Evolutionary conservation across 2,329 filamentous ascomycete genomes (phyloP).

Genomic region (Claviceps capensis): DNA sequence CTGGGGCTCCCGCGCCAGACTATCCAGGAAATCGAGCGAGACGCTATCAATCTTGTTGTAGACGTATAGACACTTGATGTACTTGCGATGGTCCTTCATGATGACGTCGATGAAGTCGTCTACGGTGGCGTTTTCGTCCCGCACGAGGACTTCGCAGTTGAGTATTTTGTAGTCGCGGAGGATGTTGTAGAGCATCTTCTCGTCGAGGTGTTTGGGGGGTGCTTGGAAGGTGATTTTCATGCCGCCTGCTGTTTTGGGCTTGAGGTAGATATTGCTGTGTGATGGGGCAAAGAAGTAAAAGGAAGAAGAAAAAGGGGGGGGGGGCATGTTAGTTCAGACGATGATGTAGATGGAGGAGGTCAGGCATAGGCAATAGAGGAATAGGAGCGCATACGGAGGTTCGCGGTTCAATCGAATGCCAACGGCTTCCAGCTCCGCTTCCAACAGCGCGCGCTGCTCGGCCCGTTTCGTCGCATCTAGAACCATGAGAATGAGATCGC

Average conservation of each 20-base stretch:
- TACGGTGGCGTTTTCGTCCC: conserved; percentile 89
- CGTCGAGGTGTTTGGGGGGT: conserved; percentile 81
- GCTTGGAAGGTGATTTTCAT: conserved; percentile 97
- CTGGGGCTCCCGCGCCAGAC: conserved; percentile 79
- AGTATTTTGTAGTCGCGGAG: conserved; percentile 97
- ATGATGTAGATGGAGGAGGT: neutral
- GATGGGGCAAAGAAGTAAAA: neutral
- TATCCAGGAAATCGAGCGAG: conserved; percentile 83
- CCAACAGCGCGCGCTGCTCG: conserved; percentile 78
- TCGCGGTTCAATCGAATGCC: conserved; percentile 87
- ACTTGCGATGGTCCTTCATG: conserved; percentile 97
- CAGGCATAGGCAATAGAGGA: no score
- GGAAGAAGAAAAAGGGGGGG: neutral
- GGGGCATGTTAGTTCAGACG: neutral
- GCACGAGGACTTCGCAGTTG: conserved; percentile 89
- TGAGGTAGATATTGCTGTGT: conserved; percentile 85
- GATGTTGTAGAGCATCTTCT: conserved; percentile 98
- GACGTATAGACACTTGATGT: conserved; percentile 88
- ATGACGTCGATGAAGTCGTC: conserved; percentile 99
- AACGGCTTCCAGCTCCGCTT: conserved; percentile 87
- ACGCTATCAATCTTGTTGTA: conserved; percentile 99
- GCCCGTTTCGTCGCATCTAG: conserved; percentile 93
- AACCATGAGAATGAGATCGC: conserved; percentile 92
- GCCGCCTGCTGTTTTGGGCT: conserved; percentile 86
- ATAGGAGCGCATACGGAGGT: conserved; percentile 51